Evolutionary conservation across 176 grass and related monocot genomes (phyloP).

Genomic region (Avena atlantica): DNA sequence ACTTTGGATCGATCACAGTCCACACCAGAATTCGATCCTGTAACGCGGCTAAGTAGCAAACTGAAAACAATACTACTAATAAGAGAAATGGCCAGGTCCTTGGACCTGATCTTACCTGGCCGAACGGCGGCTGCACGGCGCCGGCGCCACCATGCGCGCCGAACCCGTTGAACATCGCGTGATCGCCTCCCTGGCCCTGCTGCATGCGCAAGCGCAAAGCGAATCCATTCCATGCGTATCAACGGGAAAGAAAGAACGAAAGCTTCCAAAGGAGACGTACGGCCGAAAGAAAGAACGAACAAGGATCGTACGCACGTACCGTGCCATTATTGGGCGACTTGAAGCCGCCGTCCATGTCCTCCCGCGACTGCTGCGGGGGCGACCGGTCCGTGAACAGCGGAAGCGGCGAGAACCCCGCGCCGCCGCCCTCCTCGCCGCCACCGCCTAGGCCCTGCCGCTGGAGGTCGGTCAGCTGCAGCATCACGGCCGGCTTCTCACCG

Average conservation of each 20-base stretch:
- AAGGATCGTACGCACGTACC: background rate
- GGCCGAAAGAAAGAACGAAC: no score
- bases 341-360: slow-evolving; percentile 78
- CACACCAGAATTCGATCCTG: background rate
- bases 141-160: slow-evolving; percentile 33
- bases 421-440: slow-evolving; percentile 44
- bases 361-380: slow-evolving; percentile 23
- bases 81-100: background rate
- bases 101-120: slow-evolving; percentile 41
- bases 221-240: slow-evolving; percentile 33
- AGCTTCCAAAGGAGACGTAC: no score
- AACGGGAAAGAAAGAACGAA: background rate
- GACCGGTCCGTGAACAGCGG: slow-evolving; percentile 65
- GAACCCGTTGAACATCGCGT: slow-evolving; percentile 63
- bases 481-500: slow-evolving; percentile 62
- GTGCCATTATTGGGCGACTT: slow-evolving; percentile 77
- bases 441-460: slow-evolving; percentile 53
- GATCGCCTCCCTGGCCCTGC: slow-evolving; percentile 49
- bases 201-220: background rate
- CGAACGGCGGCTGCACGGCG: slow-evolving; percentile 45
- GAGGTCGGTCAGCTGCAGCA: slow-evolving; percentile 72
- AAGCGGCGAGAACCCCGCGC: slow-evolving; percentile 55
- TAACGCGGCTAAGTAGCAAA: background rate
- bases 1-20: background rate
- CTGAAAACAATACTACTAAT: no score